Evolutionary conservation across 768 basidiomycete genomes (phyloP), one percentile per base, ranked within the genome.

Genomic region (Boletus vinaceobasis): DNA sequence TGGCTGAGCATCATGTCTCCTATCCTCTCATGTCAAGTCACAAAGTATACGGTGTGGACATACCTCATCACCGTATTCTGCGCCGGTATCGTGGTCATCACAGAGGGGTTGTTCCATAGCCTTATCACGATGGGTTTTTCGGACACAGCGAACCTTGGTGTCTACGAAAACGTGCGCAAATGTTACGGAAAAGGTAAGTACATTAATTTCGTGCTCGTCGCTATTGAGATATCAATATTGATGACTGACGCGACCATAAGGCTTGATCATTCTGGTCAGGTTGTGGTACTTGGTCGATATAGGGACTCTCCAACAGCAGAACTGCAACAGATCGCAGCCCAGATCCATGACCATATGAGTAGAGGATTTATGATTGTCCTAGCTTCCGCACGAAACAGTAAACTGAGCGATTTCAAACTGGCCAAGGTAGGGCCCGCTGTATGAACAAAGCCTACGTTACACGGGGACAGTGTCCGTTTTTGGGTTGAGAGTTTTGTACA

Each of bases 31-130:
- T 29, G 17, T 43, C 45, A 52, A 66, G 65, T 33, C 29, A 48
- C 53, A 7, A 50, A 21, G 26, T 65, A 60, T 46, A 53, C 57
- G 17, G 1, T 65, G 3, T 11, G 26, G 53, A 33, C 57, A 1
- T 67, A 65, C 43, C 26, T 65, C 2, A 9, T 53, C 57, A 65
- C 63, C 39, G 8, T 68, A 6, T 68, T 59, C 37, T 65, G 65
- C 27, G 15, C 40, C 19, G 52, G 40, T 0, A 46, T 56, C 35
- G 46, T 48, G 26, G 21, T 67, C 43, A 9, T 61, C 37, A 35
- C 57, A 13, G 65, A 67, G 15, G 59, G 59, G 4, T 14, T 65
- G 29, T 66, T 67, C 53, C 56, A 68, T n/a, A 58, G 23, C 32
- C 46, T 67, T 14, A 47, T 67, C 48, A 26, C 39, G 3, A 46